Evolutionary conservation across 768 basidiomycete species (phyloP), one percentile per base, ranked within the genome.

Genomic region (Pleurotus djamor): DNA sequence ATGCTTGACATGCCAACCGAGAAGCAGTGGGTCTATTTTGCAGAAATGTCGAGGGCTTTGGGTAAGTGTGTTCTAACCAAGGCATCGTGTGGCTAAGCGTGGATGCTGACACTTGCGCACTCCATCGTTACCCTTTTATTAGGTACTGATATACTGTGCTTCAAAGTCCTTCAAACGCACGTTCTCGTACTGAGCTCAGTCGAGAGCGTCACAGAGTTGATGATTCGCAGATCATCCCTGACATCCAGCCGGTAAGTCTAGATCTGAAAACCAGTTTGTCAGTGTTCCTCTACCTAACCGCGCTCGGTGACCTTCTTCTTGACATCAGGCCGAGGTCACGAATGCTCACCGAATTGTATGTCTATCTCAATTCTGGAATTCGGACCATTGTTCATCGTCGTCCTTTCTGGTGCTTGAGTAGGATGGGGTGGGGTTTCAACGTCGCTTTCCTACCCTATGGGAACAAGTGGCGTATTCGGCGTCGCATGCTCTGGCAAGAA

Each of bases 21-120:
- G 4, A 60, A 65, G 34, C 60, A 63, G 17, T 69, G 69, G 68
- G 21, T 65, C 33, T 62, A 57, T 12, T 71, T 63, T 45, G 54
- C 61, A n/a, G 16, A 63, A 16, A 65, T 63, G 63, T 63, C 49
- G 28, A 63, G 65, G 57, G 59, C 34, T 35, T 63, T 67, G 54
- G 65, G 67, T 66, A 1, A 10, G 4, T 55, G 52, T 41, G 17
- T 33, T 2, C 13, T 36, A 34, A 10, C 33, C 10, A 10, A 4
- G 5, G n/a, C n/a, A n/a, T n/a, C n/a, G n/a, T n/a, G n/a, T n/a
- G n/a, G n/a, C n/a, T n/a, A n/a, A n/a, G n/a, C n/a, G n/a, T n/a
- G n/a, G n/a, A n/a, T n/a, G n/a, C n/a, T n/a, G n/a, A n/a, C n/a
- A n/a, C n/a, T n/a, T n/a, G n/a, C n/a, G n/a, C n/a, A n/a, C n/a